Conservation (phyloP, 202 grass and related monocot species). For the Eragrostis tef region DNA sequence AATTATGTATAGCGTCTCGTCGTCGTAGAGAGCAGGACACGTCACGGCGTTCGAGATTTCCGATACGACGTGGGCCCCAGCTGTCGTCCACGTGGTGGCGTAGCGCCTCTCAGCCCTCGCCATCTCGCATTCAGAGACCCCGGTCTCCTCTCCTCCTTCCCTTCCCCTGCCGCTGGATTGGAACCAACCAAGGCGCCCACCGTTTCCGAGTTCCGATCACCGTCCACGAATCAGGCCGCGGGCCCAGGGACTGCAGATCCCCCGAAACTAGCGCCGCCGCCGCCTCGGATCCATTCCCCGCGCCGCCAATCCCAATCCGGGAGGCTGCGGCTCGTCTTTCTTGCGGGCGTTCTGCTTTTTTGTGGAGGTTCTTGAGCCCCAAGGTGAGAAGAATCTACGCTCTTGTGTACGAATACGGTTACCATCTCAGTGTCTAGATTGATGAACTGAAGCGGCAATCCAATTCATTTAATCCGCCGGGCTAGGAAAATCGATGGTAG, state of each 20-base stretch:
- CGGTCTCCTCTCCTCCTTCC: background rate
- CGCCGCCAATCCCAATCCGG: background rate
- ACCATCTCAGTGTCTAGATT: background rate
- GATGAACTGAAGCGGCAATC: too few relatives aligned
- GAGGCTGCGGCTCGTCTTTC: conserved; percentile 4
- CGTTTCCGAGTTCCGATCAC: conserved; percentile 8
- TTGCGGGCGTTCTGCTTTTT: background rate
- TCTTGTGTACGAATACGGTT: background rate
- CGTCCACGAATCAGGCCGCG: background rate
- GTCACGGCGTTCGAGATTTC: too few relatives aligned
- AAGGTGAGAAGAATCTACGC: conserved; percentile 20
- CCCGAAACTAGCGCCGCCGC: background rate
- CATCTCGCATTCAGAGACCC: background rate
- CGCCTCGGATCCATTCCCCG: background rate
- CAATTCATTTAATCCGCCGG: background rate
- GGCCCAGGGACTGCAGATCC: background rate
- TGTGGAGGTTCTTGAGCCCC: background rate
- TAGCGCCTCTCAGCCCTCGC: background rate
- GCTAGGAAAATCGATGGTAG: background rate
- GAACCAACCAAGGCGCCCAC: conserved; percentile 27
- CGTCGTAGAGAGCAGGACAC: background rate
- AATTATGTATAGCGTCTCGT: background rate
- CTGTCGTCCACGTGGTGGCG: background rate
- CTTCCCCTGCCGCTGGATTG: background rate
- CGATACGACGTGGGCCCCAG: conserved; percentile 3